Conservation (phyloP, 441 rosid genomes). For the Adansonia grandidieri region DNA sequence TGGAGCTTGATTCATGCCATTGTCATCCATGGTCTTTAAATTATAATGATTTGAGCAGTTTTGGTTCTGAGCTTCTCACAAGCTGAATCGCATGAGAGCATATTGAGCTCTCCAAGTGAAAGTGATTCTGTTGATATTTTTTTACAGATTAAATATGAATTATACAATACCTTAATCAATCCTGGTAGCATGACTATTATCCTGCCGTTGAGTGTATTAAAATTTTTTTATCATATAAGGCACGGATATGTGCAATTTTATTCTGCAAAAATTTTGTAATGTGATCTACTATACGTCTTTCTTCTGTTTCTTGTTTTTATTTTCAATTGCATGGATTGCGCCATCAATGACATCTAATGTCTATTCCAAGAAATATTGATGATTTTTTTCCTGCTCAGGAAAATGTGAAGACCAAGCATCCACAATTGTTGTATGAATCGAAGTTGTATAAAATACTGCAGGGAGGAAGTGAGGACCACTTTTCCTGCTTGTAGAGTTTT, state of each 20-base stretch:
- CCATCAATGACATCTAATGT: background rate
- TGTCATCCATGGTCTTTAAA: background rate
- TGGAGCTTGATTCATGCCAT: background rate
- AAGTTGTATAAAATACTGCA: slow-evolving; percentile 78
- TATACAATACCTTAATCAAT: background rate
- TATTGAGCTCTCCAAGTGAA: background rate
- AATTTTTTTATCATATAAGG: background rate
- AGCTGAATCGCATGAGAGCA: background rate
- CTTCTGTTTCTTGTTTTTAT: background rate
- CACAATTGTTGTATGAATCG: slow-evolving; percentile 83
- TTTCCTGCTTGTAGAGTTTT: slow-evolving; percentile 11
- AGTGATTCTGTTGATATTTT: background rate
- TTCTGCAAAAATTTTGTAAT: background rate
- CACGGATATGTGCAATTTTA: background rate
- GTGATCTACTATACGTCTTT: background rate
- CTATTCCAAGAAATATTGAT: background rate
- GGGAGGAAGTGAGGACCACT: slow-evolving; percentile 75
- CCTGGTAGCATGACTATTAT: background rate
- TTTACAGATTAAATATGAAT: slow-evolving; percentile 3
- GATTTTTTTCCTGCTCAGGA: slow-evolving; percentile 49
- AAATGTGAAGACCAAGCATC: slow-evolving; percentile 89
- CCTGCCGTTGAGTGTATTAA: background rate
- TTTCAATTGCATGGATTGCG: background rate
- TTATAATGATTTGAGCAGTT: background rate
- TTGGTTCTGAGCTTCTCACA: background rate